A percentile compares a stretch with the other conserved stretches of the same genome.
Evolutionary conservation across 140 eudicot genomes (phyloP).

Genomic region (Bidens hawaiensis): DNA sequence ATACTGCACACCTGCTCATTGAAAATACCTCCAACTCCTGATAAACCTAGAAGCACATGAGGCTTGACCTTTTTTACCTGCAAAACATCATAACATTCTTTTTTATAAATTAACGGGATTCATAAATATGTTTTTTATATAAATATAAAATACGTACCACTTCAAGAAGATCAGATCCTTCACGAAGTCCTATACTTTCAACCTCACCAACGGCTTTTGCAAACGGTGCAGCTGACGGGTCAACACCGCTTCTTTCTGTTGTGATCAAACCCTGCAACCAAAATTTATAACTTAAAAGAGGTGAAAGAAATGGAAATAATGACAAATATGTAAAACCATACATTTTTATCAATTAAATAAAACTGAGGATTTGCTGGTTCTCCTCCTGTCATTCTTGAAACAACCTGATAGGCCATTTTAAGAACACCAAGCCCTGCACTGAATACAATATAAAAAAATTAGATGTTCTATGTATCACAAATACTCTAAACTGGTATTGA

Average conservation of each 20-base stretch:
- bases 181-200: conserved; percentile 58
- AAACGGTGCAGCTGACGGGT: conserved; percentile 85
- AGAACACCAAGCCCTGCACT: conserved; percentile 99
- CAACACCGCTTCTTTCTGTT: conserved; percentile 67
- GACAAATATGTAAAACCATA: conserved; percentile 16
- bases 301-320: neutral
- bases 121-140: neutral
- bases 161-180: conserved; percentile 79
- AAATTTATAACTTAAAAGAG: neutral
- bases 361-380: conserved; percentile 71
- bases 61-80: conserved; percentile 97
- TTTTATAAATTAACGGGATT: too few relatives aligned
- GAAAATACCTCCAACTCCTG: conserved; percentile 98
- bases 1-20: conserved; percentile 68
- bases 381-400: conserved; percentile 82
- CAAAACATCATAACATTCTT: conserved; percentile 5
- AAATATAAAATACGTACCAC: conserved; percentile 50
- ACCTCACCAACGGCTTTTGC: conserved; percentile 56
- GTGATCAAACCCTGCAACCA: conserved; percentile 83
- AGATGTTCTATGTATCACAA: neutral
- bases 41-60: conserved; percentile 92
- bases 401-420: conserved; percentile 85
- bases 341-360: conserved; percentile 93
- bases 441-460: conserved; percentile 22
- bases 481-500: neutral